phyloP scores from a whole-genome alignment of 257 asterid species.

The Perilla frutescens region DNA sequence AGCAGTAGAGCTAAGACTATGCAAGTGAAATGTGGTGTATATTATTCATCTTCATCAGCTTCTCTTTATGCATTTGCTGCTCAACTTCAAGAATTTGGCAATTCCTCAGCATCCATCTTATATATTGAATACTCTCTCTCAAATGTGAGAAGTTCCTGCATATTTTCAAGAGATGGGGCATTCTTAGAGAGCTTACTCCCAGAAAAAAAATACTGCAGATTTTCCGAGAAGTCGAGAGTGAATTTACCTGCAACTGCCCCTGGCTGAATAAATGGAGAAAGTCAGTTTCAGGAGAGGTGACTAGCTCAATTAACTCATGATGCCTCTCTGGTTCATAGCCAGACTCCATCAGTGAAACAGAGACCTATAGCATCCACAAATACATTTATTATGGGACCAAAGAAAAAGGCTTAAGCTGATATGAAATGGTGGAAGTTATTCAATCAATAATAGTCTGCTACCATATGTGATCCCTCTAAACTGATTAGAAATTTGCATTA shows the following conservation, averaged over 20 bases:
- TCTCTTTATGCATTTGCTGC: neutral
- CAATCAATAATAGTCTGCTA: too few relatives aligned
- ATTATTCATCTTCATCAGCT: neutral
- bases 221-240: neutral
- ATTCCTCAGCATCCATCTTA: slow-evolving; percentile 64
- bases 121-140: slow-evolving; percentile 80
- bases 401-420: neutral
- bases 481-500: slow-evolving; percentile 32
- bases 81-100: slow-evolving; percentile 36
- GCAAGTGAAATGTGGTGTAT: neutral
- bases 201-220: neutral
- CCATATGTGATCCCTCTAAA: too few relatives aligned
- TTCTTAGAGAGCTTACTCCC: neutral
- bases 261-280: slow-evolving; percentile 87
- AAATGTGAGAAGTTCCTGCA: slow-evolving; percentile 82
- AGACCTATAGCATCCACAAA: slow-evolving; percentile 57
- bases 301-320: slow-evolving; percentile 75
- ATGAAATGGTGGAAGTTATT: too few relatives aligned
- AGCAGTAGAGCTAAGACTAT: neutral
- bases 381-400: slow-evolving; percentile 6
- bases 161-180: too few relatives aligned
- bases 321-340: slow-evolving; percentile 73
- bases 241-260: slow-evolving; percentile 86
- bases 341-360: slow-evolving; percentile 73
- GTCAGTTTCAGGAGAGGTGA: slow-evolving; percentile 73